phyloP scores from a whole-genome alignment of 164 flowering plant genomes.

The Magnolia kwangsiensis region DNA sequence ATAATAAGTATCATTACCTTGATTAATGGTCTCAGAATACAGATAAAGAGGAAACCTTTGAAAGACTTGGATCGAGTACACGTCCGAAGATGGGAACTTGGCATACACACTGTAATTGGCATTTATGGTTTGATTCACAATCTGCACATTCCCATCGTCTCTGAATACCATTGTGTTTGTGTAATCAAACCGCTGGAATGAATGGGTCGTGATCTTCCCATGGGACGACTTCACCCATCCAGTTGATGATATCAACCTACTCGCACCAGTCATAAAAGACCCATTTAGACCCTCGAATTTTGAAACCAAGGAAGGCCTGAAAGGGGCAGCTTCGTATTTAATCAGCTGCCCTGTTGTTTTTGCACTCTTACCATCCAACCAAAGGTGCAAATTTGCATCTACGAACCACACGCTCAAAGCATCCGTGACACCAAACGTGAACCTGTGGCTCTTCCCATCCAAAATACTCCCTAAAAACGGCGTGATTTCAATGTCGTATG shows the following conservation, averaged over 20 bases:
- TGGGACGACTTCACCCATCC: conserved; percentile 81
- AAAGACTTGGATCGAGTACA: conserved; percentile 16
- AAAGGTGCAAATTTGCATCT: conserved; percentile 85
- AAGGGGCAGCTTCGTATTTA: conserved; percentile 25
- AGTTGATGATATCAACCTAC: conserved; percentile 37
- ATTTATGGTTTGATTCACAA: conserved; percentile 52
- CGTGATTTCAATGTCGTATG: conserved; percentile 81
- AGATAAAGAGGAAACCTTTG: conserved; percentile 43
- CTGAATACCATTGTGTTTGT: conserved; percentile 54
- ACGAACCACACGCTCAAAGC: conserved; percentile 81
- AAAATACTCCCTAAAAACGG: conserved; percentile 61
- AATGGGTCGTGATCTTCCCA: conserved; percentile 52
- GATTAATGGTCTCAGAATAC: conserved; percentile 25
- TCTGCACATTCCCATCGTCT: conserved; percentile 53
- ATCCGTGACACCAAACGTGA: conserved; percentile 69
- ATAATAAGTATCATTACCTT: conserved; percentile 30
- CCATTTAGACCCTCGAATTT: conserved; percentile 61
- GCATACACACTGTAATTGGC: conserved; percentile 33
- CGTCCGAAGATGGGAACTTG: conserved; percentile 24
- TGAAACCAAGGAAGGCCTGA: conserved; percentile 19
- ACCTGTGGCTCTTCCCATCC: conserved; percentile 57
- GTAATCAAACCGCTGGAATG: conserved; percentile 45
- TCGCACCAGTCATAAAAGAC: conserved; percentile 38
- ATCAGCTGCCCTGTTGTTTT: conserved; percentile 48
- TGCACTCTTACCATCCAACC: conserved; percentile 54